Conservation (phyloP, 257 asterid species). For the Lavandula angustifolia region DNA sequence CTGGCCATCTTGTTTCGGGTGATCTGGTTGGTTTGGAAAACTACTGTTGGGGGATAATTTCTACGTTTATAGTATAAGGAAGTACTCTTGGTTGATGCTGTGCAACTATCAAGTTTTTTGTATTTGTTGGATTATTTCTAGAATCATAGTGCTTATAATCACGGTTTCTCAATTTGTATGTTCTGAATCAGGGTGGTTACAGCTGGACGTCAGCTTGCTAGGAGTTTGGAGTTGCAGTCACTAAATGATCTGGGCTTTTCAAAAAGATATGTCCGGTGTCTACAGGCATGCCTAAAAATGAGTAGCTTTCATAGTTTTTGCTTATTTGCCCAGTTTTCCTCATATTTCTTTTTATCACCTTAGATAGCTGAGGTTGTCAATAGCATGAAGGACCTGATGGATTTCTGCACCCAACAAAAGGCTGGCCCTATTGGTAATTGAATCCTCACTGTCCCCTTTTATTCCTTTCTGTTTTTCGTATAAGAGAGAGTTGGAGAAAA, state of each 20-base stretch:
- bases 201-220: constrained; percentile 98
- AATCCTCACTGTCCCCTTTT: neutral
- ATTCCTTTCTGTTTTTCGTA: too few relatives aligned
- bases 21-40: too few relatives aligned
- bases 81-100: too few relatives aligned
- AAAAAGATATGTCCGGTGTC: constrained; percentile 91
- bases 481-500: neutral
- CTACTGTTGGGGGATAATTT: too few relatives aligned
- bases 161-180: constrained; percentile 12
- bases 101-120: constrained; percentile 1
- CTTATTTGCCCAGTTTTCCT: constrained; percentile 13
- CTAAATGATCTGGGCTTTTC: constrained; percentile 93
- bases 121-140: constrained; percentile 1
- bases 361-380: constrained; percentile 97
- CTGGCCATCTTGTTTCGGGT: too few relatives aligned
- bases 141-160: constrained; percentile 4
- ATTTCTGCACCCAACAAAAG: constrained; percentile 75
- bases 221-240: constrained; percentile 90
- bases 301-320: neutral
- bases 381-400: constrained; percentile 97
- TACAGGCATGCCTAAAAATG: constrained; percentile 61
- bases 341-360: constrained; percentile 22
- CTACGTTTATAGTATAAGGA: too few relatives aligned
- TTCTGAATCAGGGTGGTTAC: constrained; percentile 68
- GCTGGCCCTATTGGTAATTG: constrained; percentile 81